Evolutionary conservation across 805 yeast genomes (phyloP).

Genomic region (Jamesozyma hellenica): DNA sequence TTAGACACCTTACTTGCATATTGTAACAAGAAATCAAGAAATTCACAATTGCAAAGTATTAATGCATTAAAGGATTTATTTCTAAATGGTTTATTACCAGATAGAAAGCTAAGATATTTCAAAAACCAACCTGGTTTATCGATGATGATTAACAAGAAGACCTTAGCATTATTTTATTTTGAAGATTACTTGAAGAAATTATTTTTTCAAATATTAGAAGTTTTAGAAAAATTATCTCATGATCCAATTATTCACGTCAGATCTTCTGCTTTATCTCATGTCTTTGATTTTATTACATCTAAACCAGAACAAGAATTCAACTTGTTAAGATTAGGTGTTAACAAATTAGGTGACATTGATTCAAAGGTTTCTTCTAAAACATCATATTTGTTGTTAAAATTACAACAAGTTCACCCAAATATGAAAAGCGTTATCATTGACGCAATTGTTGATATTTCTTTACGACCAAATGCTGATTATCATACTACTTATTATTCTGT

Average conservation of each 20-base stretch:
- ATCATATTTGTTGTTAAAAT: constrained; percentile 65
- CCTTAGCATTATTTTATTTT: constrained; percentile 66
- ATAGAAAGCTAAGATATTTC: constrained; percentile 71
- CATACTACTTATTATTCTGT: constrained; percentile 84
- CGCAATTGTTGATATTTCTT: constrained; percentile 68
- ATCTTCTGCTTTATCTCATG: constrained; percentile 61
- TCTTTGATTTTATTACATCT: constrained; percentile 67
- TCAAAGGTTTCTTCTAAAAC: constrained; percentile 84
- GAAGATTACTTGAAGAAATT: constrained; percentile 79
- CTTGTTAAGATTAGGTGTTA: constrained; percentile 76
- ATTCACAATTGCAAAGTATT: constrained; percentile 83
- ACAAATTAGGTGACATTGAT: constrained; percentile 88
- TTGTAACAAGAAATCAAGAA: constrained; percentile 86
- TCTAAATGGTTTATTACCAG: constrained; percentile 73
- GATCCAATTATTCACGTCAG: constrained; percentile 87
- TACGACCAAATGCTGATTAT: constrained; percentile 67
- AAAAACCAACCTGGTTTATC: constrained; percentile 58
- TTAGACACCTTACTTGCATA: constrained; percentile 66
- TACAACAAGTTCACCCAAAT: constrained; percentile 89
- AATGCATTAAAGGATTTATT: constrained; percentile 85
- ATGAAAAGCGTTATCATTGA: constrained; percentile 80
- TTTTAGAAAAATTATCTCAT: constrained; percentile 71
- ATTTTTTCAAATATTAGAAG: constrained; percentile 66
- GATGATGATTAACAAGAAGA: constrained; percentile 38
- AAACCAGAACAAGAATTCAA: constrained; percentile 98